Conservation (phyloP, 139 green algal species). For the Volvox reticuliferus region DNA sequence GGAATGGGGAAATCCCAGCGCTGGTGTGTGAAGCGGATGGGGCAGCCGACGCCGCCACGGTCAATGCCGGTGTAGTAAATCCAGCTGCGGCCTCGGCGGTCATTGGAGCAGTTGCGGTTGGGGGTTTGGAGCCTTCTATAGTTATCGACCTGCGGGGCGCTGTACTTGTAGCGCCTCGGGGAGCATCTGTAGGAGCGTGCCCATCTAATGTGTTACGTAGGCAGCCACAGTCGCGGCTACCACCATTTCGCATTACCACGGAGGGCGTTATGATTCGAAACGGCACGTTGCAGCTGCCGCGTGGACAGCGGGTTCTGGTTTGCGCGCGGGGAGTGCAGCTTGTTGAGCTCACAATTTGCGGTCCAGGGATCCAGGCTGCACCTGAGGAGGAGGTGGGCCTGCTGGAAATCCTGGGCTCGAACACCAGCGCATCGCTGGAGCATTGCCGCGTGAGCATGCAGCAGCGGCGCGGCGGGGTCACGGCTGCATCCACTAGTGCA, state of each 20-base stretch:
- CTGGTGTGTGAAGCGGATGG: neutral
- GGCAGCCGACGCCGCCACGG: neutral
- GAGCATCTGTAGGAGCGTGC: neutral
- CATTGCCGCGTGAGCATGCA: neutral
- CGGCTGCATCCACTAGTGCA: neutral
- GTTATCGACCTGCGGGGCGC: neutral
- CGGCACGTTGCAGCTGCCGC: conserved; percentile 10
- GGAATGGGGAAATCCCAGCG: no score
- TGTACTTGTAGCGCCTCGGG: neutral
- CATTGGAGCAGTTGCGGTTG: neutral
- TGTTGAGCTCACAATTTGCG: neutral
- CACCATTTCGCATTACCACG: neutral
- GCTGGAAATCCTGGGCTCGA: neutral
- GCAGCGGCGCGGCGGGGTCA: neutral
- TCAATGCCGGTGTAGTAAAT: neutral
- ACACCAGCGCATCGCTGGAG: neutral
- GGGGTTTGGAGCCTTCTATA: neutral
- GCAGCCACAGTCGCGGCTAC: neutral
- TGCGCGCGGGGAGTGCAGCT: neutral
- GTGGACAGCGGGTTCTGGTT: neutral
- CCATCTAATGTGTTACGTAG: neutral
- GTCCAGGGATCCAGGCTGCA: neutral
- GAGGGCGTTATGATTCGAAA: neutral
- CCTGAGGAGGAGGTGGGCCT: neutral
- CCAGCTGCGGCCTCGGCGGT: neutral